phyloP scores from a whole-genome alignment of 2,329 filamentous ascomycete species.

The Plectosphaerella cucumerina region DNA sequence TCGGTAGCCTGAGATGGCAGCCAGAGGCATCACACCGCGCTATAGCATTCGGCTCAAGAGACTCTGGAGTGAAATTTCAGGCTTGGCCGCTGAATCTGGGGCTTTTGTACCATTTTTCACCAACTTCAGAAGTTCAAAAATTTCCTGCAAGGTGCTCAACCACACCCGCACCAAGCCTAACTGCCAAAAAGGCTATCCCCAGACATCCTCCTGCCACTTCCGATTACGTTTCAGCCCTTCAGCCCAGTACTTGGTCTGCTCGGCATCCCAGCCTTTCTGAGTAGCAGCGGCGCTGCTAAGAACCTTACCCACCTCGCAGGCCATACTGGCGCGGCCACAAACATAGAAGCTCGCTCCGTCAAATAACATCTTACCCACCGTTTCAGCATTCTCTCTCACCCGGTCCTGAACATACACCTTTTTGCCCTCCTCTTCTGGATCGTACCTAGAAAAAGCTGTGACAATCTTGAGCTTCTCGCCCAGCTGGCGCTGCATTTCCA shows the following conservation, averaged over 20 bases:
- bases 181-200: conserved; percentile 27
- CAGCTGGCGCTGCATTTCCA: conserved; percentile 10
- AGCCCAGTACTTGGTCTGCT: conserved; percentile 38
- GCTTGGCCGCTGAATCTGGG: too few relatives aligned
- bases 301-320: conserved; percentile 35
- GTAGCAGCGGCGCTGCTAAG: conserved; percentile 29
- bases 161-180: too few relatives aligned
- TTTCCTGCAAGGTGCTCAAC: too few relatives aligned
- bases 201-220: conserved; percentile 53
- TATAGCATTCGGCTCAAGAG: too few relatives aligned
- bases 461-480: conserved; percentile 16
- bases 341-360: conserved; percentile 34
- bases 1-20: too few relatives aligned
- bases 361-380: conserved; percentile 23
- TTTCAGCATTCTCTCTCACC: conserved; percentile 23
- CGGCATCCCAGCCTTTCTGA: conserved; percentile 31
- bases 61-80: too few relatives aligned
- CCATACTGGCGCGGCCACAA: conserved; percentile 35
- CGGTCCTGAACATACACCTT: conserved; percentile 33
- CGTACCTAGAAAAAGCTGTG: conserved; percentile 24
- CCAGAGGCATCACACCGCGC: too few relatives aligned
- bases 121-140: too few relatives aligned
- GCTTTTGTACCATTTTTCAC: too few relatives aligned
- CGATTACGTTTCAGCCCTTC: conserved; percentile 41
- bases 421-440: conserved; percentile 1